Conservation (phyloP, 768 basidiomycete species). For the Kondoa malvinella region DNA sequence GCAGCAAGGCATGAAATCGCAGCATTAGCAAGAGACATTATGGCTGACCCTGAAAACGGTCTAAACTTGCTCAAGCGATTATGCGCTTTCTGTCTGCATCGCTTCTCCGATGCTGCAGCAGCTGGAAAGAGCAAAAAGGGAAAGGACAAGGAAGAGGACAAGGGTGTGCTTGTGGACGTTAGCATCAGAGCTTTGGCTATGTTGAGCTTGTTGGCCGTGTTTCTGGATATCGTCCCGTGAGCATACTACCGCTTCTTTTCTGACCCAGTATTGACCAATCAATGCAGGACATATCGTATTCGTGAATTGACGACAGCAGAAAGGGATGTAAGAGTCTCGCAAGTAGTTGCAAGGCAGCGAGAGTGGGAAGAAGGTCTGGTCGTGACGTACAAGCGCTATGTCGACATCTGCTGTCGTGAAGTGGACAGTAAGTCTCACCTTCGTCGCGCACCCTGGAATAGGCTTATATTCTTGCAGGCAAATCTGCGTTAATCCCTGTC, state of each 20-base stretch:
- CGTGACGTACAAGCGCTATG: slow-evolving; percentile 67
- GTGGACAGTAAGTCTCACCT: slow-evolving; percentile 48
- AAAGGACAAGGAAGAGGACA: slow-evolving; percentile 38
- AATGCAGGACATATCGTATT: slow-evolving; percentile 72
- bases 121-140: background rate
- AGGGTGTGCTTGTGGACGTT: slow-evolving; percentile 50
- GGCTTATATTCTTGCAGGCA: slow-evolving; percentile 21
- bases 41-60: slow-evolving; percentile 85
- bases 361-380: slow-evolving; percentile 95
- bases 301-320: slow-evolving; percentile 77
- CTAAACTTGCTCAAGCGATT: slow-evolving; percentile 43
- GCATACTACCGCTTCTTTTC: background rate
- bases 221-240: slow-evolving; percentile 78
- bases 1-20: slow-evolving; percentile 89
- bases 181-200: slow-evolving; percentile 74
- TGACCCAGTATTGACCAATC: too few species aligned
- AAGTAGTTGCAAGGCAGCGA: slow-evolving; percentile 70
- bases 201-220: slow-evolving; percentile 77
- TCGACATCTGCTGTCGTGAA: slow-evolving; percentile 67
- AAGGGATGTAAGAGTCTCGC: slow-evolving; percentile 80
- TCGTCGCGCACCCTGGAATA: background rate
- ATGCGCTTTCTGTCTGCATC: slow-evolving; percentile 48
- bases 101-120: background rate
- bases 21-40: slow-evolving; percentile 75
- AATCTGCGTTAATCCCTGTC: slow-evolving; percentile 36